Base-by-base conservation (phyloP, 1,139 yeast genomes). In the Ashbya aceris region DNA sequence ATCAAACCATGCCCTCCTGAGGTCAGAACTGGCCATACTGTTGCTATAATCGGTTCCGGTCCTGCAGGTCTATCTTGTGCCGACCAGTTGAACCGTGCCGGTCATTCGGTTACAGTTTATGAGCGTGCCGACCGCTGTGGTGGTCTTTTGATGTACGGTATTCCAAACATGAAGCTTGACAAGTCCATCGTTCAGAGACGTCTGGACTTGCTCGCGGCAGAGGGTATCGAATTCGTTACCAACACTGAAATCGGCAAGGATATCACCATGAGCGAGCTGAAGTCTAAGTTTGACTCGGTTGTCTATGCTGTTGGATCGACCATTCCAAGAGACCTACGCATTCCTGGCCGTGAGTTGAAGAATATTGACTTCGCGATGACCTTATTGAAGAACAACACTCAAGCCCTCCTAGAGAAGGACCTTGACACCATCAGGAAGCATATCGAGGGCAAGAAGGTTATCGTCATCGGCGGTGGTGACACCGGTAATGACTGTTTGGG, bases 401-500 rank as follows among this genome's bases (percentile, higher is more conserved):
- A 87, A 68, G 93, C 96, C 2, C 72, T 91, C 56, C 76, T 91
- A 54, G 89, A 84, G 46, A 81, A 81, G 50, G 77, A 84, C 55
- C 73, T 89, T 61, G 94, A 79, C 47, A 84, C 80, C 46, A 81
- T 89, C 45, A 77, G 83, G 53, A 69, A 74, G 52, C 73, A 76
- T 49, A 68, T 91, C 48, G 78, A 74, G 49, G 97, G 94, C 53
- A 91, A 89, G 72, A 73, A 84, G 52, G 97, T 91, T 45, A 79
- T 91, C 59, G 97, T 91, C 45, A 89, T 91, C 70, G 98, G 98
- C 60, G 98, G 98, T 71, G 98, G 98, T 76, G 98, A 91, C 66
- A 91, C 98, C 36, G 98, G 98, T 77, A 91, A 91, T 62, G 98
- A 91, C 72, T 91, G 97, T 76, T 76, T 91, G 61, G 98, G 97